Base-by-base conservation (phyloP, 352 stramenopile species). In the Pythium dissotocum region DNA sequence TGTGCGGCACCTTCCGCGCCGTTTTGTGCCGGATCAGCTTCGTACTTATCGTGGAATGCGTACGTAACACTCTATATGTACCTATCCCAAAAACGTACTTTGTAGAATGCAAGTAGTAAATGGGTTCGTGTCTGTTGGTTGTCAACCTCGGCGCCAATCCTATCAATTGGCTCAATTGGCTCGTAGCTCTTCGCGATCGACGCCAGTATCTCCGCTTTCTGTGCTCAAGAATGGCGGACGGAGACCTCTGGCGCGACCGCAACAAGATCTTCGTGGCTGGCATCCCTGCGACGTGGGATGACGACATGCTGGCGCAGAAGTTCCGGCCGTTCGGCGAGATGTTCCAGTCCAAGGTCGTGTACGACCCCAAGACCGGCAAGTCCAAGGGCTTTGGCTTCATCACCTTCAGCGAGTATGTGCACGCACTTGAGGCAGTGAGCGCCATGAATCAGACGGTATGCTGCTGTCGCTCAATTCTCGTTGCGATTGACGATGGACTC, bases 191-290 rank as follows among this genome's bases (percentile, higher is more conserved):
- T 54, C 46, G n/a, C 24, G 46, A 54, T 32, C 18, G 38, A 13
- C 38, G 38, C 38, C 38, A 18, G 38, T 44, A 44, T 44, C 38
- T 44, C 38, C 13, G 10, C 28, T 30, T 30, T 4, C 28, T 30
- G 28, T 30, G 33, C 53, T 28, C 51, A 33, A 40, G 24, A 18
- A 91, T 90, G 83, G 73, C 70, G 10, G 82, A 89, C 69, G 72
- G 68, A 8, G 75, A 94, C 61, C 75, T 95, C 32, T 95, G 87
- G 87, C 87, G 87, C 57, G 87, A 95, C 72, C 87, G 87, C 71
- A 95, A 93, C 76, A 95, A 95, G 77, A 82, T 95, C 57, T 93
- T 95, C 69, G 85, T 95, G 49, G 87, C 85, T 12, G 87, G 87
- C 1, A 69, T 95, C 35, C 87, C 87, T 8, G 32, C 72, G 24